Base-by-base conservation (phyloP, 768 basidiomycete genomes). In the Chlorophyllum brunneum region DNA sequence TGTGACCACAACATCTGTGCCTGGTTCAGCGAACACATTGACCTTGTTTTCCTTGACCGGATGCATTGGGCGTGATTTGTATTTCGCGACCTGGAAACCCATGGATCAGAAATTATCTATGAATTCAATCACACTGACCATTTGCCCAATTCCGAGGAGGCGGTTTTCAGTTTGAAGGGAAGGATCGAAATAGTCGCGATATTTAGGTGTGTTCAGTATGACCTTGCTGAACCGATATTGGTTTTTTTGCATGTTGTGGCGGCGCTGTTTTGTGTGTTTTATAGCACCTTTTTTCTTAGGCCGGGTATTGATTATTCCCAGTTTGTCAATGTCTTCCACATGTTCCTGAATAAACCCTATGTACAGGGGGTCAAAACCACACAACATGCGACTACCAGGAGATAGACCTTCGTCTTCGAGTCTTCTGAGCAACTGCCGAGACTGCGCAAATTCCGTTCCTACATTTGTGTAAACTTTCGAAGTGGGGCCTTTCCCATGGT, bases 161-260 rank as follows among this genome's bases (percentile, higher is more conserved):
- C 72, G 74, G 59, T 70, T 79, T 67, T 89, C 87, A 31, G 80
- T 75, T 22, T 77, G 71, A 6, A 70, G 71, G 51, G 79, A 73
- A 30, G 85, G 81, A 52, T 80, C 73, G 67, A 92, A 92, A 61
- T 90, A 88, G 59, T 89, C 79, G 30, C 67, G 60, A 63, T 88
- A 91, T 48, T 67, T 73, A 38, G 68, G 54, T 8, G 72, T 73
- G 37, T 66, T 65, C 42, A 74, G 70, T 31, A 75, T 73, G 8
- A 72, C 64, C 33, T 63, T 67, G 51, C 85, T 76, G 64, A 89
- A 88, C 10, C 74, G 63, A 56, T 82, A 89, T 62, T 70, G 74
- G 18, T 75, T 61, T 59, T 80, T 83, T 52, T 83, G 80, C 20
- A 80, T 57, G 41, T 76, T 78, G 73, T 10, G 61, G 60, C 58